Base-by-base conservation (phyloP, 768 basidiomycete species). In the Mycena epipterygia region DNA sequence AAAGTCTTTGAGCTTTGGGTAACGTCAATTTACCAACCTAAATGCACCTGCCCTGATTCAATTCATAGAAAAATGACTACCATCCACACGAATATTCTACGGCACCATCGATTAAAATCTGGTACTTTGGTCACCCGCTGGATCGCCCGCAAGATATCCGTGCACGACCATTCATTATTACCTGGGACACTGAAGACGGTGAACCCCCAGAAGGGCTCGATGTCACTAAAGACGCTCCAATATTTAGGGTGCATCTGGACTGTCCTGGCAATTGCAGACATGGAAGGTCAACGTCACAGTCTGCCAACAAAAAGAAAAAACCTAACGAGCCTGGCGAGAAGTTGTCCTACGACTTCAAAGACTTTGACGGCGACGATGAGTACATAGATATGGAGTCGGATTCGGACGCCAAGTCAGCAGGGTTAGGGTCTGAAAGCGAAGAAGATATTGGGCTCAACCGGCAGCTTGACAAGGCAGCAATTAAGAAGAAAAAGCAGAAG, bases 61-160 rank as follows among this genome's bases (percentile, higher is more conserved):
- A n/a, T n/a, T n/a, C n/a, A 21, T 37, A 55, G 53, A 9, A 21
- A 37, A 55, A 55, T 16, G 53, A 55, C n/a, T 55, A 35, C 53
- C 30, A 33, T 14, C 53, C 53, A 21, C 53, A 55, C 32, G 5
- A 35, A 2, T 55, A 55, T 17, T 3, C 3, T 13, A 3, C 3
- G 19, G 53, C 53, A 5, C 33, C 16, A 5, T 21, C 32, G 2
- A 21, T 55, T 2, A 37, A 37, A 9, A 21, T 37, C 1, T 21
- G 9, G 2, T 33, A 55, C 21, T 33, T 37, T 23, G 58, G 58
- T 11, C 44, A 67, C 32, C 66, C 66, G 5, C 21, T 59, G 12
- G 66, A 67, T 23, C 57, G 66, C 19, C 66, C 66, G 11, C 30
- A 59, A 30, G 66, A 67, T 53, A 59, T 67, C 23, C 66, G 66